Evolutionary conservation across 768 basidiomycete genomes (phyloP).

Genomic region (Clavaria fumosa): DNA sequence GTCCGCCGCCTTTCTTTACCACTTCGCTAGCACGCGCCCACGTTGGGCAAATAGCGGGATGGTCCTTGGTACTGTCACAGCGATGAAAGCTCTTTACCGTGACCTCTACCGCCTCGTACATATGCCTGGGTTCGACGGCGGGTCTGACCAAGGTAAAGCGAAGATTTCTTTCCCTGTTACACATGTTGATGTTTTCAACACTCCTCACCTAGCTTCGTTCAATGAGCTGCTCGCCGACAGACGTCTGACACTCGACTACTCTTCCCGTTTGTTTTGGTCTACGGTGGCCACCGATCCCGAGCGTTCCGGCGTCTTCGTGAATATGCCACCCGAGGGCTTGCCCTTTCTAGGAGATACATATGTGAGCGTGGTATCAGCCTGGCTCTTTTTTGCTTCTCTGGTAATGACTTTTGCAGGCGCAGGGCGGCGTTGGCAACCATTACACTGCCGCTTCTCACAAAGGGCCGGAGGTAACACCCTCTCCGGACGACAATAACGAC

Average conservation of each 20-base stretch:
- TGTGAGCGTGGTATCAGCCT: no score
- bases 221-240: constrained; percentile 8
- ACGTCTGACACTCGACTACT: constrained; percentile 8
- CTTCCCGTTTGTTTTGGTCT: constrained; percentile 9
- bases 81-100: constrained; percentile 7
- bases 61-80: constrained; percentile 6
- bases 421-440: no score
- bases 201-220: constrained; percentile 6
- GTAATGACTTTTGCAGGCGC: no score
- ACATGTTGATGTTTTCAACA: neutral
- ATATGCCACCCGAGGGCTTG: no score
- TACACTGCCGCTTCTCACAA: no score
- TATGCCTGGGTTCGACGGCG: neutral
- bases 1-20: no score
- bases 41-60: constrained; percentile 10
- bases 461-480: no score
- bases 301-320: constrained; percentile 6
- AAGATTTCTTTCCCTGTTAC: neutral
- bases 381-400: no score
- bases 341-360: no score
- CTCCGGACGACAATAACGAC: no score
- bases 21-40: constrained; percentile 2
- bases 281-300: constrained; percentile 3
- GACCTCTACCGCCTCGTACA: constrained; percentile 3
- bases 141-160: constrained; percentile 7